phyloP scores from a whole-genome alignment of 495 filamentous ascomycete genomes.

The Staphylotrichum longicolle region DNA sequence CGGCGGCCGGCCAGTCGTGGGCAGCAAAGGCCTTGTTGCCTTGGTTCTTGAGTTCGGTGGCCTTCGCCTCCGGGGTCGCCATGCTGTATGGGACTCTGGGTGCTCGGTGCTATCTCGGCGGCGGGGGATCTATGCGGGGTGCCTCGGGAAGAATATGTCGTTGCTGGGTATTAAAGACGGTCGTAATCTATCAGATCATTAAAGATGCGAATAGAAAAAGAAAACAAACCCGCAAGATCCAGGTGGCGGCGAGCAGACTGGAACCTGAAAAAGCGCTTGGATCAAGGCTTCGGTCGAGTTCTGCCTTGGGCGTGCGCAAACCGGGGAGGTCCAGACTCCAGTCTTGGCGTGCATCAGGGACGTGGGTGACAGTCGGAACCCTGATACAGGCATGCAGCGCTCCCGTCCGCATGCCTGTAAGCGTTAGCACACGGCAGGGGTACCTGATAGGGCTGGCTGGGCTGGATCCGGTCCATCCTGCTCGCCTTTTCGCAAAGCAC shows the following conservation, averaged over 20 bases:
- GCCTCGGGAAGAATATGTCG: too few relatives aligned
- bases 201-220: slow-evolving; percentile 1
- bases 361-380: background rate
- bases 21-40: slow-evolving; percentile 89
- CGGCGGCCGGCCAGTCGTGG: slow-evolving; percentile 82
- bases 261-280: slow-evolving; percentile 1
- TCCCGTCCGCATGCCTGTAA: slow-evolving; percentile 19
- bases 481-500: too few relatives aligned
- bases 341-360: slow-evolving; percentile 8
- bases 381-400: slow-evolving; percentile 15
- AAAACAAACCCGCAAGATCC: background rate
- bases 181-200: background rate
- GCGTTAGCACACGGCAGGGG: background rate
- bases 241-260: slow-evolving; percentile 13
- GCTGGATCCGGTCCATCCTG: background rate
- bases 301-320: slow-evolving; percentile 18
- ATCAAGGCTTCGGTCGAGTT: slow-evolving; percentile 4
- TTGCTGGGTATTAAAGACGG: background rate
- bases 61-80: slow-evolving; percentile 52
- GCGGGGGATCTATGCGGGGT: slow-evolving; percentile 15
- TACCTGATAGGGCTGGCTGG: background rate
- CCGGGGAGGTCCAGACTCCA: background rate
- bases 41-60: slow-evolving; percentile 81
- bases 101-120: slow-evolving; percentile 19
- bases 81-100: slow-evolving; percentile 20